phyloP scores from a whole-genome alignment of 331 rosid genomes.

The Pyrus hybrid region DNA sequence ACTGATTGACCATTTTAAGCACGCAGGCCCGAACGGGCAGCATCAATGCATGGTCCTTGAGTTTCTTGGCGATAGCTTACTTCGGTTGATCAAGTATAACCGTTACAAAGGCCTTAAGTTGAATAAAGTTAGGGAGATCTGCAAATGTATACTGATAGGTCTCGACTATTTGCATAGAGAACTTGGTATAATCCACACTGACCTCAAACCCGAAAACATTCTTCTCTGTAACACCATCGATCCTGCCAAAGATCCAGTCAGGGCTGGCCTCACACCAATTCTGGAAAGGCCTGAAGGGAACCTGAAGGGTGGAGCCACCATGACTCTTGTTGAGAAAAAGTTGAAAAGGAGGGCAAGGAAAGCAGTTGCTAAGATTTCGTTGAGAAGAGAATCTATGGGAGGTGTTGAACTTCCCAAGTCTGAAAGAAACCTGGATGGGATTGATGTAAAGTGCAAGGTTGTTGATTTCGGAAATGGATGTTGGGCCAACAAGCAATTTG shows the following conservation, averaged over 20 bases:
- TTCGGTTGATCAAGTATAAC: conserved; percentile 70
- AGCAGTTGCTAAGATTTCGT: conserved; percentile 88
- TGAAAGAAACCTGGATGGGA: conserved; percentile 52
- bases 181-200: conserved; percentile 83
- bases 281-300: conserved; percentile 81
- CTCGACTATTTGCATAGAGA: conserved; percentile 93
- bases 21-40: conserved; percentile 92
- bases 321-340: conserved; percentile 68
- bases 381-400: conserved; percentile 71
- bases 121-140: conserved; percentile 79
- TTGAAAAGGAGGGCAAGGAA: conserved; percentile 77
- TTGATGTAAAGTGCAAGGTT: conserved; percentile 84
- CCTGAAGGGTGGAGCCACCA: conserved; percentile 53
- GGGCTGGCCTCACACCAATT: conserved; percentile 58
- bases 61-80: conserved; percentile 94
- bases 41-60: conserved; percentile 98
- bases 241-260: conserved; percentile 73
- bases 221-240: conserved; percentile 77
- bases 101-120: conserved; percentile 67
- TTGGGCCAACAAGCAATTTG: conserved; percentile 68
- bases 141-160: conserved; percentile 69
- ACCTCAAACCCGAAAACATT: conserved; percentile 93
- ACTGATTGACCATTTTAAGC: conserved; percentile 89
- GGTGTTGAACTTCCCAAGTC: conserved; percentile 36
- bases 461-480: conserved; percentile 97